These are phyloP conservation scores for Rhizoclosmatium sp. DNA, from an alignment of 192 early-diverging fungal species.

Conservation along the genomic window DNA sequence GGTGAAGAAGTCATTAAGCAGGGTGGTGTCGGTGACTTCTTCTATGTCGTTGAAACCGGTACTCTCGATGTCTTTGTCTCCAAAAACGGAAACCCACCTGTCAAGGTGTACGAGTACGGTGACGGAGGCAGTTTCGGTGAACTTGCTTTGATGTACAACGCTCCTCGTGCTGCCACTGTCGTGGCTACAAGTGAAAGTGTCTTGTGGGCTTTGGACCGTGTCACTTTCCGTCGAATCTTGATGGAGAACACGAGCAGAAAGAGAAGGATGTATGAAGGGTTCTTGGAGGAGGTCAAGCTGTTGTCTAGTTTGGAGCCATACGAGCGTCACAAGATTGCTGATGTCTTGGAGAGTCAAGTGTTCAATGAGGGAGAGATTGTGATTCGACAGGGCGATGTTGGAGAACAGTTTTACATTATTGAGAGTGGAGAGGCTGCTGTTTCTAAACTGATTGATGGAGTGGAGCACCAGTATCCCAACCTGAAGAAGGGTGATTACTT, in stretches of 20 bases:
- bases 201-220: conserved; percentile 97
- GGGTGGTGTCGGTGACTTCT: conserved; percentile 97
- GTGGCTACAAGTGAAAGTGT: conserved; percentile 82
- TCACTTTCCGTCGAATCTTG: conserved; percentile 95
- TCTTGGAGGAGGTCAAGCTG: conserved; percentile 93
- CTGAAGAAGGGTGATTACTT: conserved; percentile 93
- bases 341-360: conserved; percentile 91
- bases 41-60: conserved; percentile 96
- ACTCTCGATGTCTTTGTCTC: conserved; percentile 93
- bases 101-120: conserved; percentile 83
- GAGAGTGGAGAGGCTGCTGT: conserved; percentile 90
- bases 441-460: conserved; percentile 81
- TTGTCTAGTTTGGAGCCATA: conserved; percentile 92
- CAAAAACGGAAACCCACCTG: conserved; percentile 66
- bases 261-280: conserved; percentile 96
- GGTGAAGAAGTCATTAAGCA: conserved; percentile 90
- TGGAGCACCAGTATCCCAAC: conserved; percentile 65
- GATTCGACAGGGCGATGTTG: conserved; percentile 92
- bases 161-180: conserved; percentile 96
- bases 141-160: conserved; percentile 99
- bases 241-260: conserved; percentile 99
- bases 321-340: conserved; percentile 99
- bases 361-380: conserved; percentile 87
- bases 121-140: conserved; percentile 96
- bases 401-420: conserved; percentile 95